These are phyloP conservation scores for Pelargonium australe DNA, from an alignment of 441 rosid species.

Conservation along the genomic window DNA sequence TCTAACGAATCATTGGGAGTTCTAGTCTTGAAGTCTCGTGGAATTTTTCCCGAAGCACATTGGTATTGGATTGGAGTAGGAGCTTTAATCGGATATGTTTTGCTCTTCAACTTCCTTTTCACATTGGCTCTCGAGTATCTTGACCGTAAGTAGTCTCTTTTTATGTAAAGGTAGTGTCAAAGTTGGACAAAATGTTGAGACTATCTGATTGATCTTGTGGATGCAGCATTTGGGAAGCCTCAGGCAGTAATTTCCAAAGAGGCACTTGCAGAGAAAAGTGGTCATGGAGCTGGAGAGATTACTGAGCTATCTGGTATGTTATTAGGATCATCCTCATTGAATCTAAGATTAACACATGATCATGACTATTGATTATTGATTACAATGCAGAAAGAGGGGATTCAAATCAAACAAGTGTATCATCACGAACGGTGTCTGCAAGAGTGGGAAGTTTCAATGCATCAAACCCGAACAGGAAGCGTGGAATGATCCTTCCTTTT, in stretches of 20 bases:
- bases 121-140: constrained; percentile 51
- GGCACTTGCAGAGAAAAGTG: constrained; percentile 11
- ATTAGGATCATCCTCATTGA: not conserved
- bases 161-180: too few relatives aligned
- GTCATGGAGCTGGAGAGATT: constrained; percentile 9
- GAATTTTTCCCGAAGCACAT: constrained; percentile 35
- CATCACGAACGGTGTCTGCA: constrained; percentile 12
- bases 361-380: too few relatives aligned
- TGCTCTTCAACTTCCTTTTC: constrained; percentile 46
- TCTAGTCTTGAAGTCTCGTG: constrained; percentile 42
- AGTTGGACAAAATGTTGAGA: not conserved
- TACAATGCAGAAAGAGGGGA: constrained; percentile 4
- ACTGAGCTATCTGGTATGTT: constrained; percentile 32
- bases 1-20: constrained; percentile 47
- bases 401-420: not conserved
- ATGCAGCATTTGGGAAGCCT: constrained; percentile 61
- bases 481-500: constrained; percentile 88
- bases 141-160: constrained; percentile 34
- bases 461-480: constrained; percentile 26
- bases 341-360: too few relatives aligned
- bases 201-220: constrained; percentile 6
- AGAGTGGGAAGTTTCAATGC: constrained; percentile 12
- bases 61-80: constrained; percentile 81
- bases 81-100: constrained; percentile 40
- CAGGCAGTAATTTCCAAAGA: constrained; percentile 47